Evolutionary conservation across 176 grass and related monocot genomes (phyloP).

Genomic region (Triticum dicoccoides): DNA sequence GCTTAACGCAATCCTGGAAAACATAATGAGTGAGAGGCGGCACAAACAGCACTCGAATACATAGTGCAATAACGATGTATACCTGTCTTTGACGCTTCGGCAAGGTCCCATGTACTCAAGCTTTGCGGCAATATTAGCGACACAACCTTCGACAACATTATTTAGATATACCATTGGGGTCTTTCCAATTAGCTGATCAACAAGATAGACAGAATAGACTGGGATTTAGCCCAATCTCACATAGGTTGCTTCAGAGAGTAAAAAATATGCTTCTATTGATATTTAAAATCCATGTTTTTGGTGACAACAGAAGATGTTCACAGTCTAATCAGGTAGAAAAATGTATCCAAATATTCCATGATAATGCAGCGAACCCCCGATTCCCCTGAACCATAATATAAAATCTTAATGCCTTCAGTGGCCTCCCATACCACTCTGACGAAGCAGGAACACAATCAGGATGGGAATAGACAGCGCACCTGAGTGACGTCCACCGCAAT

Average conservation of each 20-base stretch:
- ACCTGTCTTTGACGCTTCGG: constrained; percentile 90
- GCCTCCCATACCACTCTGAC: not conserved
- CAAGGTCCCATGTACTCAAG: constrained; percentile 93
- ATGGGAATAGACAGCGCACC: constrained; percentile 33
- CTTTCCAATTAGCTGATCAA: constrained; percentile 72
- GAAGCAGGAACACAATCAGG: not conserved
- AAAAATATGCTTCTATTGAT: not conserved
- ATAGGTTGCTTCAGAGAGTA: not conserved
- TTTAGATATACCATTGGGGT: constrained; percentile 98
- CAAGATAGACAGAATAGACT: constrained; percentile 33
- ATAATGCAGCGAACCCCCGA: not conserved
- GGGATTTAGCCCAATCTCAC: not conserved
- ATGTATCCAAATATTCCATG: not conserved
- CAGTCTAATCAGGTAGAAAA: not conserved
- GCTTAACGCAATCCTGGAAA: constrained; percentile 72
- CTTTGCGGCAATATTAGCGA: constrained; percentile 90
- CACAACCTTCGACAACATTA: constrained; percentile 76
- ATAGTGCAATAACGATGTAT: constrained; percentile 7
- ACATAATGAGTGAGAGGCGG: constrained; percentile 12
- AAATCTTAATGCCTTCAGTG: not conserved
- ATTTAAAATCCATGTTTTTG: not conserved
- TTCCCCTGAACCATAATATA: not conserved
- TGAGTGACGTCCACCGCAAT: constrained; percentile 90
- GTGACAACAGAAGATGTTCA: not conserved
- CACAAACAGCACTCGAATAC: not conserved